Evolutionary conservation across 2,329 filamentous ascomycete species (phyloP).

Genomic region (Cryphonectria parasitica): DNA sequence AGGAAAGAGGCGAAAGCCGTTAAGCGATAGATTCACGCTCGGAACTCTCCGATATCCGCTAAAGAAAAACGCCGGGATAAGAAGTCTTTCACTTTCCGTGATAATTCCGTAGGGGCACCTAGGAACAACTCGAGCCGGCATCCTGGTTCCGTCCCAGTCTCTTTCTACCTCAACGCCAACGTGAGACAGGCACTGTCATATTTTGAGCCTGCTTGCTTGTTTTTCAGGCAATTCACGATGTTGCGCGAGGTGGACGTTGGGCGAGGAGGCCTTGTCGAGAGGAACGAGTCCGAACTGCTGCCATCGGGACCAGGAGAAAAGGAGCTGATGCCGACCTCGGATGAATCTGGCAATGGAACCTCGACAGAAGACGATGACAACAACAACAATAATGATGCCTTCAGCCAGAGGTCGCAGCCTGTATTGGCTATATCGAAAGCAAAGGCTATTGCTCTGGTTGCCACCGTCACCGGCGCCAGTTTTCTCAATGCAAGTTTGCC

Average conservation of each 20-base stretch:
- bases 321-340: conserved; percentile 16
- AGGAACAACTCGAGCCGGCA: neutral
- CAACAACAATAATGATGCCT: neutral
- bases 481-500: conserved; percentile 54
- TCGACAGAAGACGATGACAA: neutral
- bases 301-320: neutral
- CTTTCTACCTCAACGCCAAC: neutral
- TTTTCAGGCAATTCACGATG: neutral
- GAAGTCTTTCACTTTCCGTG: neutral
- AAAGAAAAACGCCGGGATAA: neutral
- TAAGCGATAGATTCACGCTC: neutral
- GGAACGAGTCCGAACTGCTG: neutral
- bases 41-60: neutral
- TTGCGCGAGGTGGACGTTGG: neutral
- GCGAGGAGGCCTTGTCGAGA: neutral
- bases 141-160: neutral
- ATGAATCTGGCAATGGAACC: conserved; percentile 15
- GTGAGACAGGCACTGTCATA: neutral
- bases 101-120: neutral
- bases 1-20: neutral
- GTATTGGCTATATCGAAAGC: conserved; percentile 48
- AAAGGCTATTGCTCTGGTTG: conserved; percentile 58
- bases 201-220: neutral
- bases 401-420: neutral
- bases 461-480: conserved; percentile 57